Evolutionary conservation across 2,329 filamentous ascomycete genomes (phyloP), one percentile per base, ranked within the genome.

Genomic region (Paracoccidioides lutzii): DNA sequence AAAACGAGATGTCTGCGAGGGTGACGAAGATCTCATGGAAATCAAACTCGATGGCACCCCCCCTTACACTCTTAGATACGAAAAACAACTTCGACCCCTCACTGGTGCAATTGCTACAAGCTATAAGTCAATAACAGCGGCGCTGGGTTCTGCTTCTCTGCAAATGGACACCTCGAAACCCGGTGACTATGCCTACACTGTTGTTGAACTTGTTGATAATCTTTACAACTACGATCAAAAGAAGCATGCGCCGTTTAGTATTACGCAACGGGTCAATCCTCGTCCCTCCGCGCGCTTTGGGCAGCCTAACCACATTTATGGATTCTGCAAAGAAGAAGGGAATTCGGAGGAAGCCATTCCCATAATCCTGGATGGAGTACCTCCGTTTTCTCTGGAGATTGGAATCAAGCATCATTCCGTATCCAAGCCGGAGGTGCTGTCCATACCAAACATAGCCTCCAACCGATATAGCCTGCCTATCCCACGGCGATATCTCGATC

Each of bases 371-470:
- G 86, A 86, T 57, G 93, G 93, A 42, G 77, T 85, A 14, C 82
- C 91, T 5, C 93, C 93, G 0, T 98, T 98, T 74, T 85, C 84
- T 50, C 76, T 98, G 4, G 93, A 97, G 68, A 80, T 97, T 30
- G 90, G 91, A 65, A 88, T 98, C 71, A 95, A 90, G 73, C 91
- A 97, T 65, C 87, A 94, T 66, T 85, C 87, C 54, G 87, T 83
- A 32, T 81, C 83, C 8, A 83, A 85, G 59, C 83, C 90, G 0
- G 90, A 97, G 67, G 81, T 87, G 22, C 85, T 94, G 67, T 82
- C 84, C 52, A 84, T 96, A 60, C 82, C 87, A 8, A 85, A 89
- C 60, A 90, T 98, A 64, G 79, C 82, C 56, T 79, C 81, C 32
- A 85, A 84, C 66, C 78, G 78, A 41, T 89, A 90, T 69, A 82